Evolutionary conservation across 179 eudicot genomes (phyloP).

Genomic region (Beta macrorhiza): DNA sequence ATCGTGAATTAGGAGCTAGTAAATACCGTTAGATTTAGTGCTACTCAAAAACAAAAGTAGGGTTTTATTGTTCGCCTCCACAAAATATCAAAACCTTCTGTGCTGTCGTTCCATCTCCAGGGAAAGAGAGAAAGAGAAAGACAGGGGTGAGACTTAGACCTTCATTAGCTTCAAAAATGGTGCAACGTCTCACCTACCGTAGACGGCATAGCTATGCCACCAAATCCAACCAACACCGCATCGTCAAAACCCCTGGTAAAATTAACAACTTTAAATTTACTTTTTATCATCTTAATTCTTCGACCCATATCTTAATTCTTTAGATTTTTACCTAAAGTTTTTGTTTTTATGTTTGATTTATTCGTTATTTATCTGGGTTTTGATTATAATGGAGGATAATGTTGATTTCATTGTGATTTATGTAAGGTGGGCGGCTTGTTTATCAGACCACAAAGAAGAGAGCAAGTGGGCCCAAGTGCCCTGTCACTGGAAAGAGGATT

Average conservation of each 20-base stretch:
- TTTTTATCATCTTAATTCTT: too few species aligned
- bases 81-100: background rate
- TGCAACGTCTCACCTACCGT: constrained; percentile 73
- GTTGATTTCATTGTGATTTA: background rate
- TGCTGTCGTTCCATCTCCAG: constrained; percentile 11
- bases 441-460: constrained; percentile 85
- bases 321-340: too few species aligned
- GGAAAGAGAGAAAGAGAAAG: constrained; percentile 18
- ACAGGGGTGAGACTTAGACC: constrained; percentile 14
- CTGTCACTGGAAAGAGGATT: constrained; percentile 82
- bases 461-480: constrained; percentile 87
- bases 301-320: too few species aligned
- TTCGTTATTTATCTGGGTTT: background rate
- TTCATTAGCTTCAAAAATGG: constrained; percentile 40
- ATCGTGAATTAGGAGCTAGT: background rate
- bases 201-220: constrained; percentile 78
- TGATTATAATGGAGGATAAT: background rate
- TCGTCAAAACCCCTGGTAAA: constrained; percentile 74
- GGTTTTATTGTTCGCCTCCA: constrained; percentile 18
- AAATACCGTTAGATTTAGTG: constrained; percentile 20
- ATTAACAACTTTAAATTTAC: too few species aligned
- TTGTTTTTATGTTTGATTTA: background rate
- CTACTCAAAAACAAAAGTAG: background rate
- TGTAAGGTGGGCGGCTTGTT: constrained; percentile 57
- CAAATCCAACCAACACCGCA: constrained; percentile 71